Percentiles rank a stretch among this genome's conserved stretches.
These are phyloP conservation scores for Gracilariopsis chorda DNA, from an alignment of 23 red algal genomes.

Conservation along the genomic window DNA sequence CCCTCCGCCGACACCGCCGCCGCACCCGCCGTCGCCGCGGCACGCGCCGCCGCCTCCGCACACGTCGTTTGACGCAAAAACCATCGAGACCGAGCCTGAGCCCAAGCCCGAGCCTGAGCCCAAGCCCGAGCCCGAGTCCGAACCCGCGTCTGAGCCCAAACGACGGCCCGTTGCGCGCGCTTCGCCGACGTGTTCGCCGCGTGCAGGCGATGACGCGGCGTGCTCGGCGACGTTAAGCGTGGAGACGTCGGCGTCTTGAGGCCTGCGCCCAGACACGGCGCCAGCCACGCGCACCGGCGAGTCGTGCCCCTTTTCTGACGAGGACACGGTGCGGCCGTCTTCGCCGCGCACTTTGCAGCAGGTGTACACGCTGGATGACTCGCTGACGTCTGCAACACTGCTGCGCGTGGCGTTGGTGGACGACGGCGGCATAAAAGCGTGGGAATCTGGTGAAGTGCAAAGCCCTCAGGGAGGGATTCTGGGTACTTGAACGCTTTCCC, in stretches of 20 bases:
- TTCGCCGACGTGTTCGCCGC: no score
- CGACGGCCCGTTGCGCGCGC: no score
- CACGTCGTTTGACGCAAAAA: constrained; percentile 47
- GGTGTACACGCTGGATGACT: not conserved
- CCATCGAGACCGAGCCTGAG: constrained; percentile 29
- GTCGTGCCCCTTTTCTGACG: not conserved
- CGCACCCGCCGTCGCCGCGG: not conserved
- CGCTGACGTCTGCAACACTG: not conserved
- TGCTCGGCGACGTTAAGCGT: not conserved
- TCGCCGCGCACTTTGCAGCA: constrained; percentile 22
- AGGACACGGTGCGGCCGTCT: constrained; percentile 37
- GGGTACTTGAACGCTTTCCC: no score
- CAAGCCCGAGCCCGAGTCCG: no score
- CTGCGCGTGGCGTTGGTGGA: constrained; percentile 9
- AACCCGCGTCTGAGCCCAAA: no score
- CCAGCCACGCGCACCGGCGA: not conserved
- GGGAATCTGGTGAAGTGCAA: no score
- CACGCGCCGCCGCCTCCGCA: not conserved
- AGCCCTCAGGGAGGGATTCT: no score
- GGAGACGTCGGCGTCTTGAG: not conserved
- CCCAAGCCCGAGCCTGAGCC: no score
- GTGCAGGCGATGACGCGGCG: no score
- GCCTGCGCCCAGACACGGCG: not conserved
- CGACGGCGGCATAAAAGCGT: constrained; percentile 19
- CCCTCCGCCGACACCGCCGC: not conserved